Conservation (phyloP, 148 eudicot genomes). For the Chenopodium album region DNA sequence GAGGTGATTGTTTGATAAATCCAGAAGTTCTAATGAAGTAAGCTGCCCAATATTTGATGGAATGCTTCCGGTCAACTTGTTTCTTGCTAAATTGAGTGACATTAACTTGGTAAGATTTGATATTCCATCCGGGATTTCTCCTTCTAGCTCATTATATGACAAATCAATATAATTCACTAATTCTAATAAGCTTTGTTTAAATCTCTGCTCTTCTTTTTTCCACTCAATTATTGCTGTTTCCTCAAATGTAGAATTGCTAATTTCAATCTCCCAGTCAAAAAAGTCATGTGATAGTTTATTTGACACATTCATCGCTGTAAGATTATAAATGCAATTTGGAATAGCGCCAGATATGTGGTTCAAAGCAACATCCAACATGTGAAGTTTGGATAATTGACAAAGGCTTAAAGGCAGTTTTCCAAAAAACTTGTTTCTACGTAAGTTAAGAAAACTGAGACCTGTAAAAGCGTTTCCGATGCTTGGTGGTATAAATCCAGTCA, state of each 20-base stretch:
- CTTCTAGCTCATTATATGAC: not conserved
- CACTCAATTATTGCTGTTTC: slow-evolving; percentile 6
- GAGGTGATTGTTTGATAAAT: slow-evolving; percentile 21
- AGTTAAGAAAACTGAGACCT: not conserved
- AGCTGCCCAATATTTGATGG: slow-evolving; percentile 14
- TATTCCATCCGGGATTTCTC: slow-evolving; percentile 15
- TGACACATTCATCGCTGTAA: not conserved
- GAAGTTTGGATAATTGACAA: slow-evolving; percentile 13
- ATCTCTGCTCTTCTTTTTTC: slow-evolving; percentile 16
- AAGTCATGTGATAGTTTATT: no score
- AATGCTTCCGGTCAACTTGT: slow-evolving; percentile 16
- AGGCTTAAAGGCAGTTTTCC: slow-evolving; percentile 10
- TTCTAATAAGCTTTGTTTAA: not conserved
- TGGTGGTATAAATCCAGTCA: slow-evolving; percentile 14
- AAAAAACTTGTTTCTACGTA: slow-evolving; percentile 15
- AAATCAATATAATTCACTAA: slow-evolving; percentile 11
- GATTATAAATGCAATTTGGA: slow-evolving; percentile 20
- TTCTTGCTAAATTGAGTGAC: slow-evolving; percentile 15
- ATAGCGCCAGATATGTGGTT: slow-evolving; percentile 20
- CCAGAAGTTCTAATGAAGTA: slow-evolving; percentile 9
- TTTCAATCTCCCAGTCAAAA: no score
- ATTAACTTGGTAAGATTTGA: slow-evolving; percentile 6
- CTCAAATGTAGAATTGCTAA: no score
- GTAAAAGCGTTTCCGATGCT: not conserved
- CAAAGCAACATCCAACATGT: slow-evolving; percentile 9